Evolutionary conservation across 1,284 basidiomycete species (phyloP), one percentile per base, ranked within the genome.

Genomic region (Ustilago shanxiensis): DNA sequence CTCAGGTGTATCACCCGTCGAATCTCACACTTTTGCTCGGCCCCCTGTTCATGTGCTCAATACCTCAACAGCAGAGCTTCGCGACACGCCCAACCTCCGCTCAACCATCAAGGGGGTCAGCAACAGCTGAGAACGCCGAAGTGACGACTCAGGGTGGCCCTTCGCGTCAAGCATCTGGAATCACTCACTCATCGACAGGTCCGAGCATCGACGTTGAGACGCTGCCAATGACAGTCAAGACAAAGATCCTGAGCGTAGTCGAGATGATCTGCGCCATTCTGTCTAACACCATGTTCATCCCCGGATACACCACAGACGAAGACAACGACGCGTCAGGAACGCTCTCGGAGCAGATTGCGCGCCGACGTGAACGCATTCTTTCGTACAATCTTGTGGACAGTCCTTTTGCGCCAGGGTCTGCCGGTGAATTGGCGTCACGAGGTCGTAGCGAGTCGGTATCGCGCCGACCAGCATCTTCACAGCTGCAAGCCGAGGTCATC

Each of bases 201-300:
- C 7, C 52, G 2, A 49, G 41, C 26, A 28, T 61, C 29, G 63
- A 74, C 24, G 49, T 70, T 24, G 75, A 77, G n/a, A 60, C 56
- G 26, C 55, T 77, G 9, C 71, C 75, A 7, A 72, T 79, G 62
- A 64, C 71, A 1, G 54, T 67, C 47, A 72, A 73, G 47, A 65
- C 67, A 31, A 73, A 73, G 58, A 57, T 80, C 13, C 69, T 83
- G 28, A 71, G 67, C 72, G 75, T 82, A 26, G 45, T 71, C 59
- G 82, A 82, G 58, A 78, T 81, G 69, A 66, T 84, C 16, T 68
- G 73, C 63, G 60, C 79, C 44, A 72, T 83, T 20, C 70, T 84
- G 1, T 71, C 80, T 3, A 64, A 61, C 1, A 82, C 79, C 31
- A 22, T 83, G 22, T 69, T 60, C 49, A 73, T 83, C 10, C 64